Percentiles rank a stretch among this genome's conserved stretches.
phyloP scores from a whole-genome alignment of 1,139 yeast genomes.

The Saccharomyces hybrid region DNA sequence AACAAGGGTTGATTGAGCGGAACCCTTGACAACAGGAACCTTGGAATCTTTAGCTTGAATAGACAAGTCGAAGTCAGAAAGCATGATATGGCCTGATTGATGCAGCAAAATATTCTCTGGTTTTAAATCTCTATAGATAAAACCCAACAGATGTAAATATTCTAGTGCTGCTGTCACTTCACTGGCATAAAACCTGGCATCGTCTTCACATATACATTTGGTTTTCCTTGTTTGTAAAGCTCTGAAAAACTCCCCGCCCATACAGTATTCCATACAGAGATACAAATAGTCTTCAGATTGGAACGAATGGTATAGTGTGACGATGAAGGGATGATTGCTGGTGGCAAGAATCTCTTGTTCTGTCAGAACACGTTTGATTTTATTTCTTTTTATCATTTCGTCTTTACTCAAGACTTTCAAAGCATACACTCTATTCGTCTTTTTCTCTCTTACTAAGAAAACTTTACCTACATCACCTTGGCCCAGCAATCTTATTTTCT shows the following conservation, averaged over 20 bases:
- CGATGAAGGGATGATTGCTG: conserved; percentile 94
- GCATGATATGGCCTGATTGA: conserved; percentile 96
- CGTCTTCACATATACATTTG: conserved; percentile 78
- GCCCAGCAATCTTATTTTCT: conserved; percentile 79
- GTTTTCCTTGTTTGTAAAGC: conserved; percentile 89
- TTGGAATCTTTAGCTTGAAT: conserved; percentile 74
- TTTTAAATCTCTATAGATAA: conserved; percentile 87
- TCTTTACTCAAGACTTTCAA: conserved; percentile 85
- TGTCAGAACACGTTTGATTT: conserved; percentile 87
- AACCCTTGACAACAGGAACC: conserved; percentile 39
- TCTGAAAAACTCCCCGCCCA: conserved; percentile 98
- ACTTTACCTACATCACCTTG: conserved; percentile 99
- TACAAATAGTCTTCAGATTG: conserved; percentile 91
- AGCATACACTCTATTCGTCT: conserved; percentile 70
- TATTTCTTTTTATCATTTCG: conserved; percentile 93
- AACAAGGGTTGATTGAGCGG: conserved; percentile 32
- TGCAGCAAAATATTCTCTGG: conserved; percentile 92
- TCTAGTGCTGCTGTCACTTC: conserved; percentile 97
- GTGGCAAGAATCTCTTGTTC: conserved; percentile 96
- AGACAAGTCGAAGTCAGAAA: conserved; percentile 91
- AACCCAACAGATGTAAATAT: conserved; percentile 92
- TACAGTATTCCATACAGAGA: conserved; percentile 96
- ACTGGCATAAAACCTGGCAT: conserved; percentile 91
- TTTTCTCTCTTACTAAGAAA: conserved; percentile 77
- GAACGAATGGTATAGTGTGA: conserved; percentile 90